A percentile compares a stretch with the other conserved stretches of the same genome.
phyloP scores from a whole-genome alignment of 1,139 yeast species.

The Scheffersomyces illinoinensis region DNA sequence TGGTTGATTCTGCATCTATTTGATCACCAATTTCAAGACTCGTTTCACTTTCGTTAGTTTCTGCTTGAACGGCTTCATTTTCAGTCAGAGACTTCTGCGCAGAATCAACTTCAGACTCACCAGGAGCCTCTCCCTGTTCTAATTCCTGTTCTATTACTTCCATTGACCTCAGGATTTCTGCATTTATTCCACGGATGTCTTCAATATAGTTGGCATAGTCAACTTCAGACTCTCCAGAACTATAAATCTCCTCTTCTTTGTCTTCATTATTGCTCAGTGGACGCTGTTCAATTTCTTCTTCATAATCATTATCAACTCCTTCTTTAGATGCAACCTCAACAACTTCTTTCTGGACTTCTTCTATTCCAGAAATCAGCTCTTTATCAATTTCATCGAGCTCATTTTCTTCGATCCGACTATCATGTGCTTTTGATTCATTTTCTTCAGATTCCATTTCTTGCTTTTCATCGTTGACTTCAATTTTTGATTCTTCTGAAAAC shows the following conservation, averaged over 20 bases:
- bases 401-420: constrained; percentile 1
- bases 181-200: constrained; percentile 18
- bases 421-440: neutral
- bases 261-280: neutral
- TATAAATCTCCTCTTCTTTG: neutral
- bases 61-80: neutral
- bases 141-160: constrained; percentile 8
- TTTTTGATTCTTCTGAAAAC: neutral
- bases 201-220: constrained; percentile 17
- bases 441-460: neutral
- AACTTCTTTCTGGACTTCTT: neutral
- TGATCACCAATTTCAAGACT: neutral
- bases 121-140: neutral
- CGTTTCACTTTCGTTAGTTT: neutral
- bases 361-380: neutral
- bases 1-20: constrained; percentile 6
- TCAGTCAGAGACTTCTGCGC: neutral
- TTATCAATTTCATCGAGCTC: constrained; percentile 1
- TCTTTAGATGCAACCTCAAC: neutral
- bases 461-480: neutral
- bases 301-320: neutral
- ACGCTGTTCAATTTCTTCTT: neutral
- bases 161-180: constrained; percentile 16
- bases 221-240: neutral
- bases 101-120: neutral